Evolutionary conservation across 352 stramenopile species (phyloP), one percentile per base, ranked within the genome.

Genomic region (Globisporangium uncinulatum): DNA sequence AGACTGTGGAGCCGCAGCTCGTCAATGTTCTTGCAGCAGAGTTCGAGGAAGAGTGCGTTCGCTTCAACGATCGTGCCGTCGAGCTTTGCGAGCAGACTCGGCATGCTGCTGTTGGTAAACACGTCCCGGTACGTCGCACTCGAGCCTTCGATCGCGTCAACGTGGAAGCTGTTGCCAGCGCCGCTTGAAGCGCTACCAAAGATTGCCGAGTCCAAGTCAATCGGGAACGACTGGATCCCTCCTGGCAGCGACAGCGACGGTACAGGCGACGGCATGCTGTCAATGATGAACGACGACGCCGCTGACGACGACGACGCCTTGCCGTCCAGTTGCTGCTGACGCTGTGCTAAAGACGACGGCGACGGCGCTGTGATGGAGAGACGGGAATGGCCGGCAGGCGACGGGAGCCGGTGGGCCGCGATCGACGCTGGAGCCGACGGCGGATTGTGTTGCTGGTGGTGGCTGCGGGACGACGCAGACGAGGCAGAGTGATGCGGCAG

Each of bases 41-140:
- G 69, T 67, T 92, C 79, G 37, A 87, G 62, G 58, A 92, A 92
- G 20, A 92, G 65, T 39, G 65, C 57, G 65, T 90, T 92, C 43
- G 82, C 79, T 49, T 92, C 79, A 14, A 92, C 76, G 52, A 92
- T 87, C 14, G 79, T 88, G 54, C 82, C 79, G 51, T 92, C 82
- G 19, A 92, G 68, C 58, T 88, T 89, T 9, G 79, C 76, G 34
- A 92, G 64, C 45, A 90, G 56, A 63, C 75, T 87, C 8, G 82
- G 82, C 75, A 92, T 89, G 62, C 79, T 90, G 60, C 79, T 86
- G 63, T 84, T 88, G 54, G 57, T 56, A 49, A 90, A 92, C 51
- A 89, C 82, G 51, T 92, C 70, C 31, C 68, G 66, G 74, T 89
- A 92, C 8, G 79, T 85, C 13, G 82, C 82, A 21, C 64, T 69